Evolutionary conservation across 108 stramenopile species (phyloP).

Genomic region (Licmophora abbreviata): DNA sequence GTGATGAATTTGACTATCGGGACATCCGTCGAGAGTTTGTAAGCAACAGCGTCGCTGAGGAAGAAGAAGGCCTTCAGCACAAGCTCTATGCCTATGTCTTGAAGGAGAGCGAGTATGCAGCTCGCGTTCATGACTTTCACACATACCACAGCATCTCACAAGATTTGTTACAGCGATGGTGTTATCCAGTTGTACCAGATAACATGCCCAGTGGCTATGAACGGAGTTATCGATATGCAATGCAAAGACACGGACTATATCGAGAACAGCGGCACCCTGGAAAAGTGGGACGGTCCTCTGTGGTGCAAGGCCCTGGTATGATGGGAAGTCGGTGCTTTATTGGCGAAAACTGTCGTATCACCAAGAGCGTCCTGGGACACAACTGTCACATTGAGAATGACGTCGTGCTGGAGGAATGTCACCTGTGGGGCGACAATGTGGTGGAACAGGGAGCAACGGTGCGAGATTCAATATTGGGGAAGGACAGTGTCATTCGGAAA

Average conservation of each 20-base stretch:
- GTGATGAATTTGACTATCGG: conserved; percentile 96
- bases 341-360: conserved; percentile 62
- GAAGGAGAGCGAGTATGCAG: conserved; percentile 63
- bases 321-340: conserved; percentile 53
- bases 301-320: conserved; percentile 55
- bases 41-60: conserved; percentile 86
- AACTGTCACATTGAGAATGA: conserved; percentile 50
- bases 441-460: conserved; percentile 69
- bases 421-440: conserved; percentile 76
- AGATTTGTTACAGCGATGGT: conserved; percentile 88
- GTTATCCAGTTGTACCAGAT: conserved; percentile 92
- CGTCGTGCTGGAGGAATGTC: conserved; percentile 53
- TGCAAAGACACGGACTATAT: conserved; percentile 53
- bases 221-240: conserved; percentile 26
- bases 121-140: conserved; percentile 77
- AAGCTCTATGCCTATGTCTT: conserved; percentile 84
- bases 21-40: conserved; percentile 86
- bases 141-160: conserved; percentile 81
- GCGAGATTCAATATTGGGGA: conserved; percentile 59
- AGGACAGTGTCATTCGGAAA: conserved; percentile 46
- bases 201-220: conserved; percentile 35
- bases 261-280: conserved; percentile 16
- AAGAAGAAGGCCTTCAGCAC: conserved; percentile 90
- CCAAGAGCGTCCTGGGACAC: conserved; percentile 66
- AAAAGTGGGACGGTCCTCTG: conserved; percentile 47